Evolutionary conservation across 768 basidiomycete species (phyloP).

Genomic region (Rhodotorula taiwanensis): DNA sequence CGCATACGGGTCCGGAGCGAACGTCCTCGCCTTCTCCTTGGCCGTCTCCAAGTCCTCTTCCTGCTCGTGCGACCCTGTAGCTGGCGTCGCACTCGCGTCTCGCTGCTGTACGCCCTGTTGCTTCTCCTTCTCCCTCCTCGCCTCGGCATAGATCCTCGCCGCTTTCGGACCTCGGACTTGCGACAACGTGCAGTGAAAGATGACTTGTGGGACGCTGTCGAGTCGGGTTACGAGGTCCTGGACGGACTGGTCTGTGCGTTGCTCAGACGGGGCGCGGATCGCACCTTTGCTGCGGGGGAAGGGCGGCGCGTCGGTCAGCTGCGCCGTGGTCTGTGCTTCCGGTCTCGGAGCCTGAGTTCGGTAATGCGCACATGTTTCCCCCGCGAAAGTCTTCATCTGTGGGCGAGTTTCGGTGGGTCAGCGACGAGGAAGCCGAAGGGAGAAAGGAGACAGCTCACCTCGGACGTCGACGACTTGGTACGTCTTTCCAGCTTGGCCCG

Average conservation of each 20-base stretch:
- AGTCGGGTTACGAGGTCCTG: constrained; percentile 19
- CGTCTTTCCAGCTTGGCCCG: neutral
- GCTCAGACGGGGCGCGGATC: constrained; percentile 14
- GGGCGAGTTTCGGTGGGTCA: neutral
- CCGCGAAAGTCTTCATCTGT: constrained; percentile 23
- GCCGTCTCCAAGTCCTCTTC: too few relatives aligned
- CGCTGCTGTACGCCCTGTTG: too few relatives aligned
- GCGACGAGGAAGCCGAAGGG: neutral
- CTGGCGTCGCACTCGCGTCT: neutral
- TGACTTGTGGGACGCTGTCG: constrained; percentile 21
- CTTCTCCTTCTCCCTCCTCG: neutral
- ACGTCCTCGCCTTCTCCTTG: neutral
- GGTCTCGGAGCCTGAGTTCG: too few relatives aligned
- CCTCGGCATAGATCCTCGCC: constrained; percentile 33
- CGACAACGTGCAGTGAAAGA: constrained; percentile 31
- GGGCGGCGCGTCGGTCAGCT: neutral
- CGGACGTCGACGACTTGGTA: neutral
- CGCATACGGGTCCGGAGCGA: constrained; percentile 27
- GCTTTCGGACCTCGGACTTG: constrained; percentile 32
- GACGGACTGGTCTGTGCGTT: constrained; percentile 17
- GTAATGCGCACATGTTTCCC: constrained; percentile 18
- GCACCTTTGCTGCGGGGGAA: neutral
- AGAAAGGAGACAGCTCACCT: neutral
- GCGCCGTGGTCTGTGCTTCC: too few relatives aligned
- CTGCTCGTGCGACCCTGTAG: too few relatives aligned